Evolutionary conservation across 169 alveolate species (phyloP).

Genomic region (Plasmodium gaboni): DNA sequence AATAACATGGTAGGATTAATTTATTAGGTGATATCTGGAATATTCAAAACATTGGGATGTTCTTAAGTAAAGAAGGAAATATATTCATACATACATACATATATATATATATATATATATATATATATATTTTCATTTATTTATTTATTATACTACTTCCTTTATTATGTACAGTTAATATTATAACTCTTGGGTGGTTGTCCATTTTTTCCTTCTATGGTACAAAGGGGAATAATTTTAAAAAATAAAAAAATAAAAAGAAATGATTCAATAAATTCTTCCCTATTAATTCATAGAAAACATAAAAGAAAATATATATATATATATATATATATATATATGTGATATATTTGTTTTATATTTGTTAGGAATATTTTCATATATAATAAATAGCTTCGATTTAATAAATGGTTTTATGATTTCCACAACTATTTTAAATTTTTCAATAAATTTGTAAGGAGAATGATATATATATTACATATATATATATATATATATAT

Average conservation of each 20-base stretch:
- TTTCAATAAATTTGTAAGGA: slow-evolving; percentile 53
- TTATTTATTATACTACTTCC: not conserved
- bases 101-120: slow-evolving; percentile 3
- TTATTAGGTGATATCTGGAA: slow-evolving; percentile 36
- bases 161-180: slow-evolving; percentile 24
- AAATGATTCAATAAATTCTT: not conserved
- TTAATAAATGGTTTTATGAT: slow-evolving; percentile 14
- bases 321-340: too few relatives aligned
- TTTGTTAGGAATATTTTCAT: slow-evolving; percentile 59
- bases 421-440: slow-evolving; percentile 37
- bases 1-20: not conserved
- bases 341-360: not conserved
- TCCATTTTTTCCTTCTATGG: slow-evolving; percentile 62
- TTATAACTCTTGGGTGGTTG: slow-evolving; percentile 40
- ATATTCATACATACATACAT: not conserved
- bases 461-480: not conserved
- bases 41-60: slow-evolving; percentile 32
- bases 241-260: not conserved
- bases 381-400: slow-evolving; percentile 14
- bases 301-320: not conserved
- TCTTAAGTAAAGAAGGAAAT: slow-evolving; percentile 30
- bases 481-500: not conserved
- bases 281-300: not conserved
- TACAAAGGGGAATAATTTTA: not conserved
- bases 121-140: slow-evolving; percentile 17